Evolutionary conservation across 164 flowering plant species (phyloP).

Genomic region (Vitis riparia): DNA sequence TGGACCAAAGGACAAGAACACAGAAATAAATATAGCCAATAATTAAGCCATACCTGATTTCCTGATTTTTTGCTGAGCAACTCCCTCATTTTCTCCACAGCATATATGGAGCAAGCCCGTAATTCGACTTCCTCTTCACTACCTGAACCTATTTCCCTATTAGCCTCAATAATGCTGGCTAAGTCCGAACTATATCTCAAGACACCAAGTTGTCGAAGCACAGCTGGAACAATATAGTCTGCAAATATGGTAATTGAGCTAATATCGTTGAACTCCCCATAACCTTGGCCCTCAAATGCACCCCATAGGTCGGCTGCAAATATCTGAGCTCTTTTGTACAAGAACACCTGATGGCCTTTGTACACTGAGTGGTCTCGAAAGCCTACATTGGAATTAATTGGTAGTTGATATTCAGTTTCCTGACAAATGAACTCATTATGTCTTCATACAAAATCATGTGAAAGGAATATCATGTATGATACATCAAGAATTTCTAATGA

Average conservation of each 20-base stretch:
- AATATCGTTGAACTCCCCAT: conserved; percentile 78
- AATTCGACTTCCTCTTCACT: conserved; percentile 92
- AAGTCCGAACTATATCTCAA: conserved; percentile 65
- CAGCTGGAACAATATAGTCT: conserved; percentile 93
- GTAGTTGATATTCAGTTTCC: neutral
- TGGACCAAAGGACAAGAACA: neutral
- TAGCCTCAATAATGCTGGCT: conserved; percentile 50
- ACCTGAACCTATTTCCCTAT: conserved; percentile 67
- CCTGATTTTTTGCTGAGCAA: conserved; percentile 54
- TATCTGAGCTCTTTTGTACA: conserved; percentile 97
- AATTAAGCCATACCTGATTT: conserved; percentile 53
- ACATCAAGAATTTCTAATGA: neutral
- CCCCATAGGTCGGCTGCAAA: conserved; percentile 97
- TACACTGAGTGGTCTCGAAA: conserved; percentile 91
- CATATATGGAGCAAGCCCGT: conserved; percentile 87
- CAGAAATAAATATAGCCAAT: neutral
- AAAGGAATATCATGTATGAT: too few relatives aligned
- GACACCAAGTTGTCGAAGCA: conserved; percentile 85
- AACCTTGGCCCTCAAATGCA: conserved; percentile 88
- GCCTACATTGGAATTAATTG: conserved; percentile 40
- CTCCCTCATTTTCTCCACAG: conserved; percentile 89
- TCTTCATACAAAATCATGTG: too few relatives aligned
- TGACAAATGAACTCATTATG: neutral
- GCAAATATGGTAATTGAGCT: conserved; percentile 84
- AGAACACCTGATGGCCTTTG: conserved; percentile 90